Evolutionary conservation across 371 early-diverging fungal species (phyloP).

Genomic region (Rhizopus sp.): DNA sequence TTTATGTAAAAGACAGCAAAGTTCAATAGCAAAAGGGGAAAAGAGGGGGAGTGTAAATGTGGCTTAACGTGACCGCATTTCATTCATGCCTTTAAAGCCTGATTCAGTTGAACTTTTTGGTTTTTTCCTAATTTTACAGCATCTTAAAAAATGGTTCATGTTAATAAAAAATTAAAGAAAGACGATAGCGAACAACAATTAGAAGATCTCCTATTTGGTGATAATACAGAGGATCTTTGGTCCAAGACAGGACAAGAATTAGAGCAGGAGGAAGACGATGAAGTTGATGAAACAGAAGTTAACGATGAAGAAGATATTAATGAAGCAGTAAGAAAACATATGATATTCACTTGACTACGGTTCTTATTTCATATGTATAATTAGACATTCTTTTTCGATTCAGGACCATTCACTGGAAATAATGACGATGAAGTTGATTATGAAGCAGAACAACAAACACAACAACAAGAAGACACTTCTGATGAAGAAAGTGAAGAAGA

Average conservation of each 20-base stretch:
- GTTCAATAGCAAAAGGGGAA: no score
- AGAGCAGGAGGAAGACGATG: constrained; percentile 7
- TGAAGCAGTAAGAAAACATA: constrained; percentile 30
- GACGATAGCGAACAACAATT: constrained; percentile 59
- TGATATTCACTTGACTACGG: background rate
- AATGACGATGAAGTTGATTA: constrained; percentile 27
- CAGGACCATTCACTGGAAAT: constrained; percentile 35
- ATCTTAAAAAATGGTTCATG: constrained; percentile 3
- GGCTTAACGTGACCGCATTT: no score
- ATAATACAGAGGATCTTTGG: constrained; percentile 38
- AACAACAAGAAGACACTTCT: constrained; percentile 23
- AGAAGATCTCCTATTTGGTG: constrained; percentile 72
- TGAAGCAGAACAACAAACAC: constrained; percentile 27
- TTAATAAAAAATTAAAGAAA: constrained; percentile 26
- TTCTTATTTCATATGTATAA: background rate
- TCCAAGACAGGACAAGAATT: constrained; percentile 37
- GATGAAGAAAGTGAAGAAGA: constrained; percentile 24
- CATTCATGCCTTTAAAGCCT: no score
- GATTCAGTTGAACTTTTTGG: background rate
- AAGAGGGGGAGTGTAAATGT: no score
- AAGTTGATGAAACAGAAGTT: constrained; percentile 16
- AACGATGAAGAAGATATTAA: constrained; percentile 18
- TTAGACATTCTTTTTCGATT: constrained; percentile 47
- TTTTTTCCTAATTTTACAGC: background rate
- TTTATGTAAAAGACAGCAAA: no score